Base-by-base conservation (phyloP, 257 asterid genomes). In the Rauvolfia tetraphylla region DNA sequence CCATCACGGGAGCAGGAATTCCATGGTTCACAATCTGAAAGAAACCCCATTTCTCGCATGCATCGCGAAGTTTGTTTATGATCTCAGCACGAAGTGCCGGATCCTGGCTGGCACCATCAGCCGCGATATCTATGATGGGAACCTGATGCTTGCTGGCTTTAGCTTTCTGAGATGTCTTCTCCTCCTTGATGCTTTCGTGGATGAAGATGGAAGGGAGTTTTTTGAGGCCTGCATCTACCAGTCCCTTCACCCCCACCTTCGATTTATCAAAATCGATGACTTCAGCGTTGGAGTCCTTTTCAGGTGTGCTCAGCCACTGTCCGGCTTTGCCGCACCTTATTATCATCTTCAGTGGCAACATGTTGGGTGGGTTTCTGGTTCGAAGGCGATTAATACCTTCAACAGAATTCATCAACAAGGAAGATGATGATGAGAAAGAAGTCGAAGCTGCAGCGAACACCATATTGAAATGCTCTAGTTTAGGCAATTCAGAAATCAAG, bases 11-110 rank as follows among this genome's bases (percentile, higher is more conserved):
- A 13, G 8, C 38, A 25, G 80, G 80, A 71, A 77, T 69, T 48
- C 75, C 65, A 44, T 77, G 80, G 38, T 77, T 77, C 75, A 77
- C 76, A 25, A 77, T 44, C 71, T 77, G 80, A 38, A 77, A 77
- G 38, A 68, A 77, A 9, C 80, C 80, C 75, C 75, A 77, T n/a
- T 69, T 77, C 58, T 63, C 80, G 49, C 75, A 72, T 17, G 80
- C 80, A 69, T 42, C 29, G 25, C 66, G 71, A 20, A 77, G 59
- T 41, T 77, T 63, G 22, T 23, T 12, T 5, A 77, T 51, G 12
- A 77, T 39, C 70, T 76, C 69, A 11, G 72, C 63, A 25, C 75
- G 80, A 25, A 42, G 2, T 7, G 36, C 58, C 4, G 75, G 62
- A 46, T 71, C 59, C 7, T 71, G 7, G n/a, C 7, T 71, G 3